A percentile compares a stretch with the other conserved stretches of the same genome.
Conservation (phyloP, 148 eudicot species). For the Dianthus caryophyllus region DNA sequence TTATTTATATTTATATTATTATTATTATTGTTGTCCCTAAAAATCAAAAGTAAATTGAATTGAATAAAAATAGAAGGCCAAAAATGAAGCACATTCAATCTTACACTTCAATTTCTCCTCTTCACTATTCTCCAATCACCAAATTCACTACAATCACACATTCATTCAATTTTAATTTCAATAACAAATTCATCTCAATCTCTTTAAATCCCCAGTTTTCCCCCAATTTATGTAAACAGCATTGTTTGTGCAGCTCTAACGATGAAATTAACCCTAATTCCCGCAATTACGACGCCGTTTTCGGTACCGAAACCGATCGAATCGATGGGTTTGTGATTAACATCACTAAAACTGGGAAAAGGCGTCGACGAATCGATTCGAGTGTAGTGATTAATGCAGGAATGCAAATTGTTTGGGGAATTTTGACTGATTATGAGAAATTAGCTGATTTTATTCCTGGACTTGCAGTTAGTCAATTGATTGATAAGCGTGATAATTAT, state of each 20-base stretch:
- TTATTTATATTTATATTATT: too few relatives aligned
- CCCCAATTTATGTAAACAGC: background rate
- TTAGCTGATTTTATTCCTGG: slow-evolving; percentile 65
- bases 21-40: too few relatives aligned
- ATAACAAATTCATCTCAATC: background rate
- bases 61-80: background rate
- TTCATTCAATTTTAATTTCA: background rate
- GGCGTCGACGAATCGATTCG: slow-evolving; percentile 47
- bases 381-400: slow-evolving; percentile 39
- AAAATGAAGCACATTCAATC: background rate
- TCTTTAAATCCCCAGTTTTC: background rate
- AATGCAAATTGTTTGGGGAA: slow-evolving; percentile 46
- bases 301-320: background rate
- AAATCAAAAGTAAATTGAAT: too few relatives aligned
- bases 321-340: slow-evolving; percentile 30
- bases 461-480: slow-evolving; percentile 51
- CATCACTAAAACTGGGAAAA: slow-evolving; percentile 37
- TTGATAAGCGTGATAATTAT: slow-evolving; percentile 42
- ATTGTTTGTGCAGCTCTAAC: background rate
- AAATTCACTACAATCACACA: background rate
- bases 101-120: background rate
- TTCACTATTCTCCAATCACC: background rate
- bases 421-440: slow-evolving; percentile 61
- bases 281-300: background rate
- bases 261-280: background rate